Conservation (phyloP, 179 eudicot species). For the Amaranthus tricolor region DNA sequence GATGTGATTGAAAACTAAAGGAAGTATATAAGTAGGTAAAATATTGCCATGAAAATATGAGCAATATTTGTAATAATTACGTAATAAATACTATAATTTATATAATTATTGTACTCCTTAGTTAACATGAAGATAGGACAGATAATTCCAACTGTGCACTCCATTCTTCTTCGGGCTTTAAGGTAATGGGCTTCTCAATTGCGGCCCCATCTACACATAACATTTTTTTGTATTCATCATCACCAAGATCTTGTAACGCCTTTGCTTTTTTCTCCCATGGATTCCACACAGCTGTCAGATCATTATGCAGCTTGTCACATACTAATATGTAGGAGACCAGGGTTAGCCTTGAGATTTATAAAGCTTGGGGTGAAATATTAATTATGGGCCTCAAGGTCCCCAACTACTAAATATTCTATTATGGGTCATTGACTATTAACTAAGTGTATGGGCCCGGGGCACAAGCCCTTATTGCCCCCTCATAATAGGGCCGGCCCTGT, state of each 20-base stretch:
- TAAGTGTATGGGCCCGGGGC: no score
- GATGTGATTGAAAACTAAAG: no score
- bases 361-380: no score
- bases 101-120: neutral
- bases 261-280: slow-evolving; percentile 85
- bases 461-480: no score
- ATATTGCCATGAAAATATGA: slow-evolving; percentile 36
- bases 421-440: no score
- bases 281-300: slow-evolving; percentile 77
- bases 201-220: slow-evolving; percentile 84
- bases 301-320: neutral
- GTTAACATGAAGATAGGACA: slow-evolving; percentile 45
- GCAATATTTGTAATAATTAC: slow-evolving; percentile 26
- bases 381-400: no score
- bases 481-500: no score
- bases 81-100: slow-evolving; percentile 3
- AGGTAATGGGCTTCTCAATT: slow-evolving; percentile 66
- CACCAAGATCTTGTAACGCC: slow-evolving; percentile 62
- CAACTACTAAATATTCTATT: no score
- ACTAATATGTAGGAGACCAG: neutral
- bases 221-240: slow-evolving; percentile 80
- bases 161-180: slow-evolving; percentile 87
- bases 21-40: neutral
- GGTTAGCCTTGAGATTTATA: no score
- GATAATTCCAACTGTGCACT: slow-evolving; percentile 64